These are phyloP conservation scores for Fusarium falciforme DNA, from an alignment of 2,329 filamentous ascomycete species.

Conservation along the genomic window DNA sequence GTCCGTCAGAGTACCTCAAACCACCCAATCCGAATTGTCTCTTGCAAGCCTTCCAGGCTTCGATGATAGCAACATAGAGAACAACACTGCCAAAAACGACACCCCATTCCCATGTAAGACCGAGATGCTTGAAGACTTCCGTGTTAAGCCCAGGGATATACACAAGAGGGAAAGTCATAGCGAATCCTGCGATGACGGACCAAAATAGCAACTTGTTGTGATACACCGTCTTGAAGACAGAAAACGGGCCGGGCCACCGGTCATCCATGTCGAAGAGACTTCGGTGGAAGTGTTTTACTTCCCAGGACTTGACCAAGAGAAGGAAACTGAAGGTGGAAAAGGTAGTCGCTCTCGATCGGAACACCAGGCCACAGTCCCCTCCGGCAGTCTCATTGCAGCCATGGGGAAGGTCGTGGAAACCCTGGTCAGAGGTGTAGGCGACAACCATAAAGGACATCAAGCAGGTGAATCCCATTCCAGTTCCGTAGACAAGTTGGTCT, in stretches of 20 bases:
- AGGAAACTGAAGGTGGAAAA: constrained; percentile 77
- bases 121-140: constrained; percentile 75
- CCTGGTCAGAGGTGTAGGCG: constrained; percentile 62
- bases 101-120: constrained; percentile 78
- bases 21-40: constrained; percentile 55
- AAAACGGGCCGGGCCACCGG: constrained; percentile 59
- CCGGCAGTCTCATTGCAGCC: constrained; percentile 69
- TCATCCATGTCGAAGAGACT: constrained; percentile 77
- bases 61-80: constrained; percentile 72
- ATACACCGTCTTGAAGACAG: constrained; percentile 70
- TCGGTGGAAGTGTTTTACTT: constrained; percentile 77
- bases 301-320: constrained; percentile 77
- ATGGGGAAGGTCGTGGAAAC: constrained; percentile 59
- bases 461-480: constrained; percentile 71
- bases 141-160: constrained; percentile 77
- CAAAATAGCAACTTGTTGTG: constrained; percentile 76
- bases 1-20: too few relatives aligned
- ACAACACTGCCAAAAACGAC: constrained; percentile 70
- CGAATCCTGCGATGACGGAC: constrained; percentile 68
- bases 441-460: constrained; percentile 71
- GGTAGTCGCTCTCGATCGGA: constrained; percentile 74
- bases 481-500: constrained; percentile 75
- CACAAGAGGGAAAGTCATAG: constrained; percentile 70
- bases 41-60: constrained; percentile 78
- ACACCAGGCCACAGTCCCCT: constrained; percentile 64